Evolutionary conservation across 179 eudicot genomes (phyloP), one percentile per base, ranked within the genome.

Genomic region (Spinacia oleracea): DNA sequence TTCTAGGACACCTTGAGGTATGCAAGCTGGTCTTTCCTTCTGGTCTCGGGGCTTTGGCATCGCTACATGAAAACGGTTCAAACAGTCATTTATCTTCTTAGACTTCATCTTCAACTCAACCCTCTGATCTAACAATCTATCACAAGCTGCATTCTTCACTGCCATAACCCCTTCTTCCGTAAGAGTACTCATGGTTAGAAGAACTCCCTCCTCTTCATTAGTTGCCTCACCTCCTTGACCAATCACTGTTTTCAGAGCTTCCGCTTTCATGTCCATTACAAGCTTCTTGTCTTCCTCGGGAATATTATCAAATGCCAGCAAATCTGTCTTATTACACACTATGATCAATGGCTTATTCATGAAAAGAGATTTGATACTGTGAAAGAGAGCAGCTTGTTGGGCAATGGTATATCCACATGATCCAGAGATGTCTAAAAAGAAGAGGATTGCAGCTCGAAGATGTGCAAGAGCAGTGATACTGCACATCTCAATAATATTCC

Each of bases 31-130:
- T 78, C 98, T 85, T 71, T 86, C 92, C 72, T 87, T 91, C 81
- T 85, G 88, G 81, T 95, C 98, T 23, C 98, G 94, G 4, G 95
- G 91, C 79, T 91, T 93, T 2, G 98, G 98, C 74, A 87, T 70
- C 18, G 98, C 97, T 74, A 93, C 97, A 84, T 95, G 98, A 81
- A 95, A 95, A 5, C 97, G 96, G 73, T 95, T 95, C 67, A 90
- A 70, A 83, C 97, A 95, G 51, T 91, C 98, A 75, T 86, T 90
- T 29, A 93, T 84, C 90, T 95, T 95, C 83, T 95, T 95, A 1
- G 98, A 95, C 85, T 90, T 93, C 98, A 93, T 93, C 89, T 95
- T 95, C 77, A 88, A 46, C 81, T 95, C 97, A 78, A 95, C 98
- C 82, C 97, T 88, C 78, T 95, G 97, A 81, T 95, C 85, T 77